Percentiles rank a stretch among this genome's conserved stretches.
These are phyloP conservation scores for Hemileccinum impolitum DNA, from an alignment of 768 basidiomycete species.

Conservation along the genomic window DNA sequence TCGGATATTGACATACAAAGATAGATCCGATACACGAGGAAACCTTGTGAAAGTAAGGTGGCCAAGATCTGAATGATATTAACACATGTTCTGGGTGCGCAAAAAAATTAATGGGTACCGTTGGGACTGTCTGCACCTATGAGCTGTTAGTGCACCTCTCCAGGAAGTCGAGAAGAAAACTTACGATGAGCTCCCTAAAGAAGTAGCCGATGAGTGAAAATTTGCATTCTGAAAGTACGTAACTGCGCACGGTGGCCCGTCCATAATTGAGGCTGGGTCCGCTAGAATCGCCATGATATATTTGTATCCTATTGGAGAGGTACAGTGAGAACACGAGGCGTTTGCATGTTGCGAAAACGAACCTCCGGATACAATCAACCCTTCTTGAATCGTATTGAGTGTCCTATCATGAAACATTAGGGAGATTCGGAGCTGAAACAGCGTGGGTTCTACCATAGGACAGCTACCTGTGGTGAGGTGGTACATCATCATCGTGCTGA, in stretches of 20 bases:
- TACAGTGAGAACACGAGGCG: background rate
- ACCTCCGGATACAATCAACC: background rate
- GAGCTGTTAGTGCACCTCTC: background rate
- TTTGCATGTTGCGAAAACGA: background rate
- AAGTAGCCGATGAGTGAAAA: no score
- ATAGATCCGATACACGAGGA: conserved; percentile 1
- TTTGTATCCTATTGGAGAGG: background rate
- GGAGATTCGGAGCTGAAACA: background rate
- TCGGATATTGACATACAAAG: background rate
- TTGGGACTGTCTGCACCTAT: background rate
- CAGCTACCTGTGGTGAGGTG: background rate
- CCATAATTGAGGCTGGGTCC: background rate
- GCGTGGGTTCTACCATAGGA: background rate
- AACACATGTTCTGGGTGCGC: background rate
- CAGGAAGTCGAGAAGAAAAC: no score
- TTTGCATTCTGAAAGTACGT: background rate
- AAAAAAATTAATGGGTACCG: background rate
- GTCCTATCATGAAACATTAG: background rate
- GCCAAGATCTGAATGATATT: background rate
- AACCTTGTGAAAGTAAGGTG: background rate
- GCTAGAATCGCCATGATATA: background rate
- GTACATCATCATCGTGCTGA: background rate
- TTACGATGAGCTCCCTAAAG: conserved; percentile 1
- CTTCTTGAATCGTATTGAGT: conserved; percentile 1
- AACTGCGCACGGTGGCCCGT: background rate